Conservation (phyloP, 306 rosid genomes). For the Prunus mume region DNA sequence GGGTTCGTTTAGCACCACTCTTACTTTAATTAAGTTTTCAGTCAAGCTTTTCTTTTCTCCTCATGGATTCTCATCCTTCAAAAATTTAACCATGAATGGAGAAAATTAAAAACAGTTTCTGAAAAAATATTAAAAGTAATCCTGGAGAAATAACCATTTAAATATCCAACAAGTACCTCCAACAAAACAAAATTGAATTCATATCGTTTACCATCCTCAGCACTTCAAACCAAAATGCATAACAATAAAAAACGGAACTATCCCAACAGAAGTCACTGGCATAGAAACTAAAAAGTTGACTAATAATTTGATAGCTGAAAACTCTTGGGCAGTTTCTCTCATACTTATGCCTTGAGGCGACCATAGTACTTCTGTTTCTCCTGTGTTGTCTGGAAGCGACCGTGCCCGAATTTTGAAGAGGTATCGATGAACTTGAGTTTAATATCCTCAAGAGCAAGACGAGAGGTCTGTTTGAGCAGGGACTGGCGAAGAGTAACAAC, state of each 20-base stretch:
- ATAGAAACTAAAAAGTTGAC: neutral
- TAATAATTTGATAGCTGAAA: neutral
- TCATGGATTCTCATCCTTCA: neutral
- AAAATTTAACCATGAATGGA: neutral
- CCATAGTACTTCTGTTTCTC: conserved; percentile 85
- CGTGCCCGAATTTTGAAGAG: conserved; percentile 81
- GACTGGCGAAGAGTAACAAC: conserved; percentile 81
- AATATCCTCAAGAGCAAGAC: conserved; percentile 76
- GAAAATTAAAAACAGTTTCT: neutral
- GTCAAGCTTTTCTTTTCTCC: neutral
- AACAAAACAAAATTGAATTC: neutral
- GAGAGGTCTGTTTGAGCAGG: conserved; percentile 76
- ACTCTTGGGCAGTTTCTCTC: neutral
- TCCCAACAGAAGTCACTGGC: neutral
- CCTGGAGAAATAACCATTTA: neutral
- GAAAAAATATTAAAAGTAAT: neutral
- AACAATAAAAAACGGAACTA: neutral
- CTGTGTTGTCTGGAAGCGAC: conserved; percentile 86
- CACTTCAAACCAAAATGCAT: neutral
- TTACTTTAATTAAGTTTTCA: too few species aligned
- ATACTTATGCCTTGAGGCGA: conserved; percentile 61
- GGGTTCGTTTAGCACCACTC: too few species aligned
- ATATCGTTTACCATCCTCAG: neutral
- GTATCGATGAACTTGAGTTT: conserved; percentile 83
- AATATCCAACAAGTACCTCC: neutral